Conservation (phyloP, 2,329 filamentous ascomycete genomes). For the Aspergillus neoniger region DNA sequence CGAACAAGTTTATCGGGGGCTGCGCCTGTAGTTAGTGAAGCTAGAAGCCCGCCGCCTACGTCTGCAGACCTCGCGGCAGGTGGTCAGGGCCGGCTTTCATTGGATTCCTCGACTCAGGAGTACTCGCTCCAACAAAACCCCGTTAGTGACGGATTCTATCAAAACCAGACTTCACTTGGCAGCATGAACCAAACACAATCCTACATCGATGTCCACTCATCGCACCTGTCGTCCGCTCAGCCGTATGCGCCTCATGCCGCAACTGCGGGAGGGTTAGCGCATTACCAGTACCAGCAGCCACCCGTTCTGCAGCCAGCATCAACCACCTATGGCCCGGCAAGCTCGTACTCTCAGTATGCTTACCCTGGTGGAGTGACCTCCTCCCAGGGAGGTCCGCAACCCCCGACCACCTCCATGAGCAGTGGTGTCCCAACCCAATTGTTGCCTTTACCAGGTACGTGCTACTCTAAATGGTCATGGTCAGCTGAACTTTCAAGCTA, state of each 20-base stretch:
- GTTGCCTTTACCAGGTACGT: constrained; percentile 62
- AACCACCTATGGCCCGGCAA: constrained; percentile 64
- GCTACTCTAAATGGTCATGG: neutral
- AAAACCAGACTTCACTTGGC: constrained; percentile 39
- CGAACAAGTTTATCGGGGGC: constrained; percentile 60
- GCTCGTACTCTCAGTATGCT: constrained; percentile 68
- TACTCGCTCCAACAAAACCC: constrained; percentile 37
- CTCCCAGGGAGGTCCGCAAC: constrained; percentile 68
- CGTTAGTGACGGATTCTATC: constrained; percentile 46
- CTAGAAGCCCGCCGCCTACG: constrained; percentile 73
- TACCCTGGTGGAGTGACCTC: constrained; percentile 79
- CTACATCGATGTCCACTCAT: constrained; percentile 81
- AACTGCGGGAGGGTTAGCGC: constrained; percentile 70
- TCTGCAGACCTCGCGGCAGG: constrained; percentile 55
- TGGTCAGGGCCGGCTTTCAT: constrained; percentile 34
- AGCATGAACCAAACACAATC: constrained; percentile 79
- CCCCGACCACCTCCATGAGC: constrained; percentile 70
- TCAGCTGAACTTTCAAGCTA: constrained; percentile 6
- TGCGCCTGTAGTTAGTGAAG: constrained; percentile 45
- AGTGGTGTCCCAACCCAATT: constrained; percentile 68
- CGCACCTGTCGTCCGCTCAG: constrained; percentile 77
- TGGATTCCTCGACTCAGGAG: constrained; percentile 39
- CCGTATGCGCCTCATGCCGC: constrained; percentile 74
- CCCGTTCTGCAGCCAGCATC: constrained; percentile 73
- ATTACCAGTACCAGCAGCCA: constrained; percentile 73